Base-by-base conservation (phyloP, 257 asterid genomes). In the Agastache rugosa region DNA sequence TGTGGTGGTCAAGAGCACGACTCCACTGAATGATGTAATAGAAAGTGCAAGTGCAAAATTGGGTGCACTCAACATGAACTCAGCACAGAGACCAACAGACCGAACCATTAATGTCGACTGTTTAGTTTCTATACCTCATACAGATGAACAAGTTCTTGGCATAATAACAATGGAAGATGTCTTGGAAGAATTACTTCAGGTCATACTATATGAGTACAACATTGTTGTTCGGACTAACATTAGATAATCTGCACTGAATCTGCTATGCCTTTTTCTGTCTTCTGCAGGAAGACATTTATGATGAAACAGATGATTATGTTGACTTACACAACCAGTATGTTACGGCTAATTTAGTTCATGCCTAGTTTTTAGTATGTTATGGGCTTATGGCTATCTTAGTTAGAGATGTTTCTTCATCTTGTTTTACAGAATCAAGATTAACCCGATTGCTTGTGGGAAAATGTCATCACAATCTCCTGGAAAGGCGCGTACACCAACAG, bases 101-200 rank as follows among this genome's bases (percentile, higher is more conserved):
- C 69, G 66, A 68, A 53, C 71, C 23, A 64, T 70, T 44, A 44
- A 45, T 2, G 35, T 62, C 10, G 79, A 79, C 22, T 45, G 68
- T 11, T 71, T 79, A 54, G 77, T 34, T 54, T 72, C 82, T 47
- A 37, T 25, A 42, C 63, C 67, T 23, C 74, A 29, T 23, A 67
- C 17, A 42, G 80, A 86, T 63, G 91, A 86, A 72, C 78, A 84
- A 82, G 87, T 84, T 72, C 59, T 84, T 65, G 91, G 91, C 9
- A 79, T 87, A 71, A 84, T 87, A 44, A 87, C 91, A 9, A 87
- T 87, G 91, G 91, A 87, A 69, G 89, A 87, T 64, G 91, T 87
- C 54, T 69, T 87, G 16, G 91, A 84, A 66, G 85, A 87, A 47
- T 82, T 87, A 20, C 84, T 87, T 16, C 91, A 87, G 91, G 91